phyloP scores from a whole-genome alignment of 2,329 filamentous ascomycete genomes.

The Tolypocladium ovalisporum region DNA sequence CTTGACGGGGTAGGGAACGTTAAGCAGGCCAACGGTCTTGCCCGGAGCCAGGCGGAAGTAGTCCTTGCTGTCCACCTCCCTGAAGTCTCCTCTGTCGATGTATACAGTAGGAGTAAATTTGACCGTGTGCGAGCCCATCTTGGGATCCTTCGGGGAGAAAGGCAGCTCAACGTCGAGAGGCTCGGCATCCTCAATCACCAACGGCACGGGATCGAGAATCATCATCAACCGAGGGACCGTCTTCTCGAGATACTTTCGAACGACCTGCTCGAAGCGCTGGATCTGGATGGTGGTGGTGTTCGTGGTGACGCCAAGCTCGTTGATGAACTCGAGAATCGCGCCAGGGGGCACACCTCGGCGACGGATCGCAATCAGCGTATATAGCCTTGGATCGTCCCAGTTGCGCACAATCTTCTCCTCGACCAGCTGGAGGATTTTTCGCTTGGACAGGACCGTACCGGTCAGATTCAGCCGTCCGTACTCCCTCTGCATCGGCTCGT shows the following conservation, averaged over 20 bases:
- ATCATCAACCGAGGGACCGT: slow-evolving; percentile 86
- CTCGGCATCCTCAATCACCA: slow-evolving; percentile 71
- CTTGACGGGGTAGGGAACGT: slow-evolving; percentile 60
- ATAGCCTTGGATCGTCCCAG: slow-evolving; percentile 88
- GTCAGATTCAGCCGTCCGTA: slow-evolving; percentile 57
- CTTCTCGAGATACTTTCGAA: slow-evolving; percentile 77
- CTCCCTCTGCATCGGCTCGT: slow-evolving; percentile 90
- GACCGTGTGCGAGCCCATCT: slow-evolving; percentile 49
- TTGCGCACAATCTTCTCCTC: slow-evolving; percentile 66
- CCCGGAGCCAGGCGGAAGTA: slow-evolving; percentile 75
- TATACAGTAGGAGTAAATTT: slow-evolving; percentile 69
- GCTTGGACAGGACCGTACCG: slow-evolving; percentile 80
- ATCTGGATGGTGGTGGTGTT: slow-evolving; percentile 70
- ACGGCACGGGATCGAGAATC: slow-evolving; percentile 72
- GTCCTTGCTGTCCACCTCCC: slow-evolving; percentile 61
- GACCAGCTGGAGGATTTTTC: slow-evolving; percentile 72
- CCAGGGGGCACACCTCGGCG: slow-evolving; percentile 80
- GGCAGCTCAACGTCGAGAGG: slow-evolving; percentile 54
- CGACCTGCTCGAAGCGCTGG: slow-evolving; percentile 70
- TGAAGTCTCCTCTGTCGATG: slow-evolving; percentile 75
- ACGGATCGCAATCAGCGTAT: slow-evolving; percentile 74
- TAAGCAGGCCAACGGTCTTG: slow-evolving; percentile 65
- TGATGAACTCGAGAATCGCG: slow-evolving; percentile 80
- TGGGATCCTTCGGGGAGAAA: slow-evolving; percentile 72
- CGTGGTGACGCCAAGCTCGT: slow-evolving; percentile 85